Evolutionary conservation across 768 basidiomycete species (phyloP).

Genomic region (Pisolithus marmoratus): DNA sequence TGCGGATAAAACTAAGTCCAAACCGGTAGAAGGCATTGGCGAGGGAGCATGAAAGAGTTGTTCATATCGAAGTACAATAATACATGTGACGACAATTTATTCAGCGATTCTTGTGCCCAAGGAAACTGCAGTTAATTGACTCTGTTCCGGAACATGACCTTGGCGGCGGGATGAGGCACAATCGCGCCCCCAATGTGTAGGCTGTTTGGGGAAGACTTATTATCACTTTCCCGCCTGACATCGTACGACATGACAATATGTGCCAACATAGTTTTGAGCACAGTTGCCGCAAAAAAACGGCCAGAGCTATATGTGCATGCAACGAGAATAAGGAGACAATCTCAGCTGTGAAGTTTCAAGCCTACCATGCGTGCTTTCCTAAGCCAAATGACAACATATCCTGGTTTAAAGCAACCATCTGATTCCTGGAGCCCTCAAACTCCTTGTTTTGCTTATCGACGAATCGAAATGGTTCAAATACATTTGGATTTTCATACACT

Average conservation of each 20-base stretch:
- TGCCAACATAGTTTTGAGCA: conserved; percentile 44
- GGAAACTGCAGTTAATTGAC: neutral
- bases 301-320: conserved; percentile 4
- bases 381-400: conserved; percentile 31
- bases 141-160: conserved; percentile 10
- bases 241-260: conserved; percentile 32
- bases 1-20: too few relatives aligned
- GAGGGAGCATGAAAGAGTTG: too few relatives aligned
- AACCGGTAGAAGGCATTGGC: too few relatives aligned
- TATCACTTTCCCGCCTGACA: conserved; percentile 6
- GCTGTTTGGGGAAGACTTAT: neutral
- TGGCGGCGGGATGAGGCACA: neutral
- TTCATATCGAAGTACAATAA: too few relatives aligned
- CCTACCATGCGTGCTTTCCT: conserved; percentile 12
- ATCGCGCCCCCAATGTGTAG: neutral
- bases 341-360: too few relatives aligned
- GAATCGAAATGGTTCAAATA: conserved; percentile 45
- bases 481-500: conserved; percentile 25
- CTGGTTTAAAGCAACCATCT: conserved; percentile 27
- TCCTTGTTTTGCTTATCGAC: conserved; percentile 12
- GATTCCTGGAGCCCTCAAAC: neutral
- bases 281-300: conserved; percentile 39
- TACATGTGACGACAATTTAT: too few relatives aligned
- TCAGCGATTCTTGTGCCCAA: too few relatives aligned
- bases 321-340: neutral